A percentile compares a stretch with the other conserved stretches of the same genome.
Evolutionary conservation across 1,139 yeast genomes (phyloP).

Genomic region (Candida sp.): DNA sequence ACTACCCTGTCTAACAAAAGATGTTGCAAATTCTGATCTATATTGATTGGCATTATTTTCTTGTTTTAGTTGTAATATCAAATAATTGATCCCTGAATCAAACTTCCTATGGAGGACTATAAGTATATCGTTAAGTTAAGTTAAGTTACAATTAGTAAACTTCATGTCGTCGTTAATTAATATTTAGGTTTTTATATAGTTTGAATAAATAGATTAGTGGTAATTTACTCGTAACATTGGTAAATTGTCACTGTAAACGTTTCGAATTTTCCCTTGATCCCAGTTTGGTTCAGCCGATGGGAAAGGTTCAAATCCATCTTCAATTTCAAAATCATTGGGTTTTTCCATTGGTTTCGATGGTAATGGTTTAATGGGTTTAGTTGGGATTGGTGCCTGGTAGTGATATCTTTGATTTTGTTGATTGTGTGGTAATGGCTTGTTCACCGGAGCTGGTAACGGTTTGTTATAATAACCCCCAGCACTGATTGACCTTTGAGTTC

Average conservation of each 20-base stretch:
- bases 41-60: too few species aligned
- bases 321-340: conserved; percentile 1
- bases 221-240: not conserved
- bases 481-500: not conserved
- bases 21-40: too few species aligned
- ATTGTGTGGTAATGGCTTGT: not conserved
- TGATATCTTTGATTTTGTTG: not conserved
- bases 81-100: too few species aligned
- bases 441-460: not conserved
- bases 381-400: not conserved
- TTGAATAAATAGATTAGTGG: not conserved
- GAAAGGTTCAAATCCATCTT: conserved; percentile 1
- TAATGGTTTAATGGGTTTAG: not conserved
- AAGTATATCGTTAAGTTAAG: too few species aligned
- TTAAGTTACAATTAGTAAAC: too few species aligned
- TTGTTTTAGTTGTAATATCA: too few species aligned
- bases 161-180: not conserved
- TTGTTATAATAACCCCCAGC: not conserved
- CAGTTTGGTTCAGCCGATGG: not conserved
- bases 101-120: too few species aligned
- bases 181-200: not conserved
- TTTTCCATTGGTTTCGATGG: not conserved
- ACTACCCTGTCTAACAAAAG: not conserved
- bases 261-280: not conserved
- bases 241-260: not conserved